Percentiles rank a stretch among this genome's conserved stretches.
Evolutionary conservation across 768 basidiomycete genomes (phyloP).

Genomic region (Mycena leptocephala): DNA sequence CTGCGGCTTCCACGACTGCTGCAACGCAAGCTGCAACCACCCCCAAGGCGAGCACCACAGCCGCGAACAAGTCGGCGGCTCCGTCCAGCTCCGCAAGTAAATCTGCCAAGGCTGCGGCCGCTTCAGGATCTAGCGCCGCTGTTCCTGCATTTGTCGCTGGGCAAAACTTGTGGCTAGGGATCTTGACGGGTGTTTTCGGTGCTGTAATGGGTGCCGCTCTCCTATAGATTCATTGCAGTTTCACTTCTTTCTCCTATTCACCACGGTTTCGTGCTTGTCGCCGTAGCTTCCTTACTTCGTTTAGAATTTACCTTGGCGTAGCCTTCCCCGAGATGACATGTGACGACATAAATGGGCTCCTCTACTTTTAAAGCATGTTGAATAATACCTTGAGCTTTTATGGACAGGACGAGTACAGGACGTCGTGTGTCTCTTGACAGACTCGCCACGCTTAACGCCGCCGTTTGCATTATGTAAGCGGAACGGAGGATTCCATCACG

Average conservation of each 20-base stretch:
- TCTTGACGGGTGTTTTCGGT: constrained; percentile 45
- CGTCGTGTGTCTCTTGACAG: no score
- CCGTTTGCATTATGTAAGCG: no score
- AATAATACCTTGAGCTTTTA: neutral
- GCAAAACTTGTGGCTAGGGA: constrained; percentile 20
- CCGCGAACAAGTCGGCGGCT: constrained; percentile 37
- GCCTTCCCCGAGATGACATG: neutral
- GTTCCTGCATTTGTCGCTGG: constrained; percentile 27
- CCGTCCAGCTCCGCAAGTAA: constrained; percentile 39
- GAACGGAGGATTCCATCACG: neutral
- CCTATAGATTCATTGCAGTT: constrained; percentile 46
- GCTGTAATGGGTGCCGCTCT: constrained; percentile 55
- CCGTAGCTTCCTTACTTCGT: no score
- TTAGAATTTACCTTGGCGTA: neutral
- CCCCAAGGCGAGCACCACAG: constrained; percentile 25
- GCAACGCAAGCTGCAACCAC: constrained; percentile 37
- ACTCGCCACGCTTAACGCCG: no score
- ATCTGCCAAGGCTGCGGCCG: constrained; percentile 37
- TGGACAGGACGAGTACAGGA: no score
- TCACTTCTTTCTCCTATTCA: neutral
- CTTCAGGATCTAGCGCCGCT: constrained; percentile 38
- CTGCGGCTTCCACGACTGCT: constrained; percentile 44
- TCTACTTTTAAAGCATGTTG: no score
- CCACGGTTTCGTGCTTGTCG: no score
- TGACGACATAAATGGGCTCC: neutral